These are phyloP conservation scores for Penicillium atrosanguineum DNA, from an alignment of 495 filamentous ascomycete genomes.

Conservation along the genomic window DNA sequence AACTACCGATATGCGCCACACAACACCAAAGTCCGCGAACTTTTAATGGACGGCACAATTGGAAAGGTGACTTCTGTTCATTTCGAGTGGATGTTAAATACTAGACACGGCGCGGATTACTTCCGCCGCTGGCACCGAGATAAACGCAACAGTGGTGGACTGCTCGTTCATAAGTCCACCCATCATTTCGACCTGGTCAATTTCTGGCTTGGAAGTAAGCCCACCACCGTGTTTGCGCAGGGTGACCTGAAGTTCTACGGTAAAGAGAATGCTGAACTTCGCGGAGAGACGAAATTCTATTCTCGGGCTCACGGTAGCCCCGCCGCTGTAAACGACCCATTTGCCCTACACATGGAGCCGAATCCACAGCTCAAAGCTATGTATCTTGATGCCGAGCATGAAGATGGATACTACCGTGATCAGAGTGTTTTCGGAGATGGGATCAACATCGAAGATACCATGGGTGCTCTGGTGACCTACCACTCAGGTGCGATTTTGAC, in stretches of 20 bases:
- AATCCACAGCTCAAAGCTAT: conserved; percentile 50
- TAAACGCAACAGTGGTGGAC: conserved; percentile 53
- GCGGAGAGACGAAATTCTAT: conserved; percentile 31
- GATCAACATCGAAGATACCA: conserved; percentile 59
- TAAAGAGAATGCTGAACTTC: conserved; percentile 32
- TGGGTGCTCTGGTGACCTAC: conserved; percentile 57
- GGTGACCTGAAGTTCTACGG: conserved; percentile 36
- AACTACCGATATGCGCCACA: conserved; percentile 38
- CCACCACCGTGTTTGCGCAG: conserved; percentile 29
- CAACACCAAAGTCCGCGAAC: conserved; percentile 35
- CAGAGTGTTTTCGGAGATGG: conserved; percentile 59
- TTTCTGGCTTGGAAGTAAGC: conserved; percentile 29
- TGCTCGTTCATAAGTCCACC: conserved; percentile 38
- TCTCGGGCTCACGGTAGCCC: conserved; percentile 28
- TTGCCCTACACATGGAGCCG: conserved; percentile 50
- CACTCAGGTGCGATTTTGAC: conserved; percentile 30
- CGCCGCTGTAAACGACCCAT: conserved; percentile 31
- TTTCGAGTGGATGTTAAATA: conserved; percentile 61
- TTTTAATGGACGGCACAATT: conserved; percentile 49
- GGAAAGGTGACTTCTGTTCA: conserved; percentile 53
- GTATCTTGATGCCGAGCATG: conserved; percentile 58
- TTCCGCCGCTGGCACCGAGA: conserved; percentile 63
- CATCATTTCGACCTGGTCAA: conserved; percentile 39
- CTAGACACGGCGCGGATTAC: conserved; percentile 58
- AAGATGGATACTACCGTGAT: conserved; percentile 57